A percentile compares a stretch with the other conserved stretches of the same genome.
Conservation (phyloP, 306 rosid genomes). For the Quillaja saponaria region DNA sequence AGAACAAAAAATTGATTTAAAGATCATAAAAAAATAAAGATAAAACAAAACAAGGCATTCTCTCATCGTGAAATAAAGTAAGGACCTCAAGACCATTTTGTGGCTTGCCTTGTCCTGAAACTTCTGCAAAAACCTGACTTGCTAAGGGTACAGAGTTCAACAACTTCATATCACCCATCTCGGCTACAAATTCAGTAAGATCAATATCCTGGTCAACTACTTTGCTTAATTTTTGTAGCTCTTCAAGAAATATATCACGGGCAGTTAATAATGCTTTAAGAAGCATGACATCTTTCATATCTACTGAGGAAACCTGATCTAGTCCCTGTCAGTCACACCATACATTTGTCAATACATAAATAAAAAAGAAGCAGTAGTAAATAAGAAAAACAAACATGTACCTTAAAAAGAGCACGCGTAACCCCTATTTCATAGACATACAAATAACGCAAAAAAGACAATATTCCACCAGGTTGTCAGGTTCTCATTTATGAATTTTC, state of each 20-base stretch:
- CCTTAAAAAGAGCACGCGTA: background rate
- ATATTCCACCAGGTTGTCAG: background rate
- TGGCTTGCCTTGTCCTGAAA: conserved; percentile 70
- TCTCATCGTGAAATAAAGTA: conserved; percentile 40
- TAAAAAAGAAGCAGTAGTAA: background rate
- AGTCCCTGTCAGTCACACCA: conserved; percentile 46
- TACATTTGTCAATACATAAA: conserved; percentile 39
- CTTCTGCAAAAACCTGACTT: conserved; percentile 40
- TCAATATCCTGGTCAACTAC: conserved; percentile 60
- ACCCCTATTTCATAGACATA: conserved; percentile 12
- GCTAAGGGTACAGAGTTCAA: conserved; percentile 39
- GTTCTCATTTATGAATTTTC: too few species aligned
- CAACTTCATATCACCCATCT: conserved; percentile 56
- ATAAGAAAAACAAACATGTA: background rate
- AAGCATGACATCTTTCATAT: conserved; percentile 48
- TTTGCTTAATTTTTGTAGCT: conserved; percentile 62
- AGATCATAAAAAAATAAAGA: background rate
- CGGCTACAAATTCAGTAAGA: conserved; percentile 64
- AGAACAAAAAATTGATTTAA: conserved; percentile 14
- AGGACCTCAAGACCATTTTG: conserved; percentile 76
- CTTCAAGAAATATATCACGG: conserved; percentile 76
- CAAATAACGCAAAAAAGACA: conserved; percentile 2
- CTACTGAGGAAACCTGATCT: conserved; percentile 42
- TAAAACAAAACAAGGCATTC: background rate
- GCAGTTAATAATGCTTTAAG: conserved; percentile 66